Evolutionary conservation across 345 rosid genomes (phyloP).

Genomic region (Bruguiera gymnorhiza): DNA sequence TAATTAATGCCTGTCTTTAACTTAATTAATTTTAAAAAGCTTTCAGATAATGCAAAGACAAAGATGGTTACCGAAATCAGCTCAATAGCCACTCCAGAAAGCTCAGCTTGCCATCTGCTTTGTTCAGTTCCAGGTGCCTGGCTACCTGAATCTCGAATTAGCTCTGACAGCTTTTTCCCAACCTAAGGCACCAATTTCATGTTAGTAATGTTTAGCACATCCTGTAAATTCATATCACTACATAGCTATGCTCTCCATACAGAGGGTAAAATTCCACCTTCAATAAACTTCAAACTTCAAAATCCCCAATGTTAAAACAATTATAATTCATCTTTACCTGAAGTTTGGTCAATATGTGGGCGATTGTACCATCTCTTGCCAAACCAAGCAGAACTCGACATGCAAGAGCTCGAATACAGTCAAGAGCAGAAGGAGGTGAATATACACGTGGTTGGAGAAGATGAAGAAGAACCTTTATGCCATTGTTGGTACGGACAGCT

Average conservation of each 20-base stretch:
- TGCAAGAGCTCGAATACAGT: slow-evolving; percentile 90
- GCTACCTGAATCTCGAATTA: slow-evolving; percentile 86
- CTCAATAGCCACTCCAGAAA: slow-evolving; percentile 93
- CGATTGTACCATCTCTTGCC: slow-evolving; percentile 95
- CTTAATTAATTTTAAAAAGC: no score
- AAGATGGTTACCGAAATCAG: slow-evolving; percentile 68
- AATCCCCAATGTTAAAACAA: background rate
- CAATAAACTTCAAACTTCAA: no score
- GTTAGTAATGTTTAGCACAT: background rate
- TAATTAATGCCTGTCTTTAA: no score
- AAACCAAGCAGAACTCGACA: slow-evolving; percentile 96
- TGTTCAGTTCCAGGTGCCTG: slow-evolving; percentile 79
- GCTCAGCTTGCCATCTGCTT: slow-evolving; percentile 93
- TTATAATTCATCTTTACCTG: slow-evolving; percentile 46
- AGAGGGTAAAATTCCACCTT: no score
- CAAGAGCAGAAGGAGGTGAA: slow-evolving; percentile 86
- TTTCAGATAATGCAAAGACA: background rate
- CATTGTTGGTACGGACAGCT: slow-evolving; percentile 91
- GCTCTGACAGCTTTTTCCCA: slow-evolving; percentile 92
- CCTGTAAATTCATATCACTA: no score
- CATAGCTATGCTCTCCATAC: no score
- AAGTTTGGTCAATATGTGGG: slow-evolving; percentile 95
- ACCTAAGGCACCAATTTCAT: slow-evolving; percentile 50
- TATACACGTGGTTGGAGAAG: slow-evolving; percentile 89
- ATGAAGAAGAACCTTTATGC: slow-evolving; percentile 92